These are phyloP conservation scores for Metroxylon sagu DNA, from an alignment of 176 grass and related monocot species.

Conservation along the genomic window DNA sequence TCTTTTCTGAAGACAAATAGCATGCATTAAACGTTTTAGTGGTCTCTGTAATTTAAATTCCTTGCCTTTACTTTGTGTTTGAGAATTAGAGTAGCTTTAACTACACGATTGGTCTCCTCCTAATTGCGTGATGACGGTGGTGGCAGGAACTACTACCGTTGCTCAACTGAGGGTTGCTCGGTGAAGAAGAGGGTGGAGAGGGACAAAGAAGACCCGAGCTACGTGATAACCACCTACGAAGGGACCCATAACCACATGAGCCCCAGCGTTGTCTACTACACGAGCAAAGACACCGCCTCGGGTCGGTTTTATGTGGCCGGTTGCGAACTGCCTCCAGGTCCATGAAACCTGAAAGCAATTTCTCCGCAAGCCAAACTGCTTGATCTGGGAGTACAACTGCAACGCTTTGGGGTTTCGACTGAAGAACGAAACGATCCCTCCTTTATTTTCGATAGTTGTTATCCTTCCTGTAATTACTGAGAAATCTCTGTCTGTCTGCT, in stretches of 20 bases:
- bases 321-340: slow-evolving; percentile 19
- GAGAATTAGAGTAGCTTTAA: background rate
- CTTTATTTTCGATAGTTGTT: too few relatives aligned
- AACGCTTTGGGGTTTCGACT: too few relatives aligned
- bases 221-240: slow-evolving; percentile 79
- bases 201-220: slow-evolving; percentile 58
- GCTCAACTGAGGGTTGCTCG: slow-evolving; percentile 72
- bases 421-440: too few relatives aligned
- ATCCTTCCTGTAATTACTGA: too few relatives aligned
- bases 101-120: background rate
- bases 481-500: too few relatives aligned
- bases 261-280: slow-evolving; percentile 56
- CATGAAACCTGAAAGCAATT: background rate
- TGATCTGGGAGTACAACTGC: too few relatives aligned
- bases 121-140: background rate
- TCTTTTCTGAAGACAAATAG: too few relatives aligned
- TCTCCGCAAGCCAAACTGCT: too few relatives aligned
- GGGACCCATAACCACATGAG: slow-evolving; percentile 74
- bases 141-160: slow-evolving; percentile 85
- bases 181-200: slow-evolving; percentile 97
- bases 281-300: slow-evolving; percentile 47
- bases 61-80: too few relatives aligned
- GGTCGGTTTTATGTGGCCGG: slow-evolving; percentile 76
- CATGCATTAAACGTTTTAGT: too few relatives aligned
- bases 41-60: too few relatives aligned